These are phyloP conservation scores for Graphilbum fragrans DNA, from an alignment of 2,329 filamentous ascomycete genomes.

Conservation along the genomic window DNA sequence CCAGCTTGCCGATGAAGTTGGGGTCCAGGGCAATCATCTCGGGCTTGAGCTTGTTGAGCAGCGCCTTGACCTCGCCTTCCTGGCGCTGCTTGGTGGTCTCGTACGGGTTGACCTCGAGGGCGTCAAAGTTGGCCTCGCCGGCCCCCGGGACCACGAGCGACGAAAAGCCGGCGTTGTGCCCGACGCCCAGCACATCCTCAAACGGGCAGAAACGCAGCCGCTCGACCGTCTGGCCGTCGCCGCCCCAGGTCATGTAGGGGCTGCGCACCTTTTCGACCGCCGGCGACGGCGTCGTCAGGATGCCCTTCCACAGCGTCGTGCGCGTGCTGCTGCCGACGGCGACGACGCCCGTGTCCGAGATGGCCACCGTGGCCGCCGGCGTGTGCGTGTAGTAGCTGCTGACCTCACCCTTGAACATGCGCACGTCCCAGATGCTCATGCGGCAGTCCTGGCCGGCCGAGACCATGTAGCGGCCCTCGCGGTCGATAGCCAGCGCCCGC, in stretches of 20 bases:
- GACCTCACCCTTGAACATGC: constrained; percentile 57
- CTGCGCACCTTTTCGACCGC: constrained; percentile 63
- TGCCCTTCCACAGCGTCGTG: constrained; percentile 84
- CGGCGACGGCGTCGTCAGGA: constrained; percentile 42
- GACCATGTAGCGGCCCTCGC: constrained; percentile 58
- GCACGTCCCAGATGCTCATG: constrained; percentile 13
- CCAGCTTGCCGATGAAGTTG: constrained; percentile 79
- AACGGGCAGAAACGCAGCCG: constrained; percentile 85
- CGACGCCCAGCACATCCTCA: constrained; percentile 74
- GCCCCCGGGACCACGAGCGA: constrained; percentile 85
- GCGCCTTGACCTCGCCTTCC: constrained; percentile 76
- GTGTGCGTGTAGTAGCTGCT: constrained; percentile 77
- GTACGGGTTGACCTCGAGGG: constrained; percentile 87
- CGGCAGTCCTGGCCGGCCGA: constrained; percentile 13
- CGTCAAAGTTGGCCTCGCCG: constrained; percentile 95
- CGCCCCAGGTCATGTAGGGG: constrained; percentile 90
- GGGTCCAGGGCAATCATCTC: constrained; percentile 96
- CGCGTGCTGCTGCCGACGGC: constrained; percentile 88
- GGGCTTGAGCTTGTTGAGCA: constrained; percentile 89
- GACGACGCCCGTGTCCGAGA: constrained; percentile 79
- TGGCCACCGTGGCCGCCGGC: constrained; percentile 71
- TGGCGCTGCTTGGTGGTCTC: constrained; percentile 87
- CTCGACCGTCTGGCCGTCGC: constrained; percentile 70
- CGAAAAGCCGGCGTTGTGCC: constrained; percentile 76
- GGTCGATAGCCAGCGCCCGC: constrained; percentile 70